Percentiles rank a stretch among this genome's conserved stretches.
These are phyloP conservation scores for Ceratobasidium papillatum DNA, from an alignment of 1,284 basidiomycete genomes.

Conservation along the genomic window DNA sequence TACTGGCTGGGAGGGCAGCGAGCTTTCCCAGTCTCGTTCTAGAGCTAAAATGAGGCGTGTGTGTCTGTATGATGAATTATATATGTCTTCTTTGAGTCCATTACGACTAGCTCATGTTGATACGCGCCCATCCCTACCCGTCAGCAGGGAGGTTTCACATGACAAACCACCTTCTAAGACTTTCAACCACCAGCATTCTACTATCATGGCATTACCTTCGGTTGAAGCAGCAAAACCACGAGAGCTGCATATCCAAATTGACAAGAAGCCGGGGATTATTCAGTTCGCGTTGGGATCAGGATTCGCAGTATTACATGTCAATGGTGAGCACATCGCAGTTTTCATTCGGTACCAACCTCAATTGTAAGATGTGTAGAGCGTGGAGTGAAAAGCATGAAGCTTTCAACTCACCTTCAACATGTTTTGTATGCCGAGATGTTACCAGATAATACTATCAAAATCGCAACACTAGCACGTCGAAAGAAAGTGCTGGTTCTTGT, in stretches of 20 bases:
- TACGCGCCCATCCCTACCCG: background rate
- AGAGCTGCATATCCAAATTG: conserved; percentile 21
- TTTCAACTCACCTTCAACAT: conserved; percentile 39
- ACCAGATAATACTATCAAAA: conserved; percentile 9
- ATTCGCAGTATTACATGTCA: conserved; percentile 8
- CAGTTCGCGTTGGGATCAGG: conserved; percentile 21
- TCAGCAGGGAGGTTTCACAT: background rate
- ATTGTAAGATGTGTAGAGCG: background rate
- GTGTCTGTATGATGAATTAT: background rate
- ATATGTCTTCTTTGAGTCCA: background rate
- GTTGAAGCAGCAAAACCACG: background rate
- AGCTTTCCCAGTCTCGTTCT: too few species aligned
- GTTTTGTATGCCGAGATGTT: conserved; percentile 42
- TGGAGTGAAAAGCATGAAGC: conserved; percentile 10
- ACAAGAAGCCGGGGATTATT: conserved; percentile 3
- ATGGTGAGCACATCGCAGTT: conserved; percentile 8
- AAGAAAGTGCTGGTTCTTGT: conserved; percentile 40
- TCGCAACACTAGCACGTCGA: conserved; percentile 42
- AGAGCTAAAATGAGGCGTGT: too few species aligned
- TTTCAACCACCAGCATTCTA: conserved; percentile 9
- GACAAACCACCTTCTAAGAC: background rate
- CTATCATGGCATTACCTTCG: conserved; percentile 11
- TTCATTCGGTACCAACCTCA: background rate
- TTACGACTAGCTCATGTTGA: background rate
- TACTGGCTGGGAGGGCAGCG: too few species aligned